A percentile compares a stretch with the other conserved stretches of the same genome.
These are phyloP conservation scores for Castanea mollissima DNA, from an alignment of 306 rosid genomes.

Conservation along the genomic window DNA sequence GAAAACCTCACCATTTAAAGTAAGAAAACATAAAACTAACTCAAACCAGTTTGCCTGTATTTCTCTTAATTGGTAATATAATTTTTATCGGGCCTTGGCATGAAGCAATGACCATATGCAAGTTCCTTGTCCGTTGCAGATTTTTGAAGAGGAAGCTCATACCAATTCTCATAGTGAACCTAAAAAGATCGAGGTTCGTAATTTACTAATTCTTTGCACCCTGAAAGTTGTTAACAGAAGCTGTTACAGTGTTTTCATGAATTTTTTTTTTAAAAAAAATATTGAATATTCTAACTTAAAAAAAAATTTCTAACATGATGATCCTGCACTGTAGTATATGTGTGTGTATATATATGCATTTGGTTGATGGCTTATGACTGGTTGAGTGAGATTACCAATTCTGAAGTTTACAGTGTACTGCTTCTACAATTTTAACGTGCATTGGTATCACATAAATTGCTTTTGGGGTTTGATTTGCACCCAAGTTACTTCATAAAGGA, in stretches of 20 bases:
- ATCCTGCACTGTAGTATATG: not conserved
- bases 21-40: conserved; percentile 33
- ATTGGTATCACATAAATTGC: not conserved
- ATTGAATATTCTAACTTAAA: not conserved
- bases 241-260: not conserved
- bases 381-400: not conserved
- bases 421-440: not conserved
- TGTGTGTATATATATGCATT: not conserved
- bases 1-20: conserved; percentile 47
- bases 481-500: not conserved
- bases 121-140: conserved; percentile 47
- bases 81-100: conserved; percentile 26
- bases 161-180: conserved; percentile 43
- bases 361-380: no score
- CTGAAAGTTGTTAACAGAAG: not conserved
- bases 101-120: conserved; percentile 26
- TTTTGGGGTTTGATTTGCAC: not conserved
- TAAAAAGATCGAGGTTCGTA: conserved; percentile 55
- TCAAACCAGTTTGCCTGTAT: conserved; percentile 4
- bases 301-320: not conserved
- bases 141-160: conserved; percentile 44
- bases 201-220: conserved; percentile 7
- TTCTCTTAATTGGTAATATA: not conserved
- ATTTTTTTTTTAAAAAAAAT: not conserved
- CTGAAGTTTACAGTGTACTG: not conserved